Conservation (phyloP, 1,284 basidiomycete genomes). For the Entoloma clypeatum region DNA sequence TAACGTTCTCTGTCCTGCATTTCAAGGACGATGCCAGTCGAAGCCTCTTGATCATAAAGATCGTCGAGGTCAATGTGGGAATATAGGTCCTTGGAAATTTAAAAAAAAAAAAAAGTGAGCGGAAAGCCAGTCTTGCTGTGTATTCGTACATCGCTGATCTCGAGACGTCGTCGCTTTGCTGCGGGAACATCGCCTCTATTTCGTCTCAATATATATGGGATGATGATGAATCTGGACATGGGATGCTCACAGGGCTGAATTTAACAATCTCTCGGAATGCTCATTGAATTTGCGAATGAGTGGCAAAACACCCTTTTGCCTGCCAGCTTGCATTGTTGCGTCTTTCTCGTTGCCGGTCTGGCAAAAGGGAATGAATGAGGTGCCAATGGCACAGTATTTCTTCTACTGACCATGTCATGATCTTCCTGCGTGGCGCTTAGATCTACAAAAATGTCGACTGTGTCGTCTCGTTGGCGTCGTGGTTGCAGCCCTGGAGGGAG, state of each 20-base stretch:
- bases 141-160: slow-evolving; percentile 36
- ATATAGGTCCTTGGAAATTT: slow-evolving; percentile 49
- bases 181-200: slow-evolving; percentile 55
- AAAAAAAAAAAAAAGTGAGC: no score
- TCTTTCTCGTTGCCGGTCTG: slow-evolving; percentile 87
- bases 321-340: slow-evolving; percentile 93
- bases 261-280: slow-evolving; percentile 87
- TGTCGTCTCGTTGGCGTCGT: slow-evolving; percentile 59
- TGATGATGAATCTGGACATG: neutral
- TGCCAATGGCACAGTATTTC: neutral
- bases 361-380: slow-evolving; percentile 5
- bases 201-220: neutral
- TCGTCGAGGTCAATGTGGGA: slow-evolving; percentile 85
- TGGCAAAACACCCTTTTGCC: slow-evolving; percentile 82
- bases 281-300: slow-evolving; percentile 97
- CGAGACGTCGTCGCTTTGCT: slow-evolving; percentile 55
- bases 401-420: slow-evolving; percentile 69
- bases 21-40: slow-evolving; percentile 73
- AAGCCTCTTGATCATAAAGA: slow-evolving; percentile 63
- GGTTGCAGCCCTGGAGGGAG: slow-evolving; percentile 73
- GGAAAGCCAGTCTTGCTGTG: no score
- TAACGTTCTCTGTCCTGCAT: slow-evolving; percentile 79
- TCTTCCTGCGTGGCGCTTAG: slow-evolving; percentile 89
- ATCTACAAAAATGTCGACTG: slow-evolving; percentile 79
- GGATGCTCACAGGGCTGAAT: slow-evolving; percentile 61